Percentiles rank a stretch among this genome's conserved stretches.
phyloP scores from a whole-genome alignment of 129 eudicot species.

The Flaveria bidentis region DNA sequence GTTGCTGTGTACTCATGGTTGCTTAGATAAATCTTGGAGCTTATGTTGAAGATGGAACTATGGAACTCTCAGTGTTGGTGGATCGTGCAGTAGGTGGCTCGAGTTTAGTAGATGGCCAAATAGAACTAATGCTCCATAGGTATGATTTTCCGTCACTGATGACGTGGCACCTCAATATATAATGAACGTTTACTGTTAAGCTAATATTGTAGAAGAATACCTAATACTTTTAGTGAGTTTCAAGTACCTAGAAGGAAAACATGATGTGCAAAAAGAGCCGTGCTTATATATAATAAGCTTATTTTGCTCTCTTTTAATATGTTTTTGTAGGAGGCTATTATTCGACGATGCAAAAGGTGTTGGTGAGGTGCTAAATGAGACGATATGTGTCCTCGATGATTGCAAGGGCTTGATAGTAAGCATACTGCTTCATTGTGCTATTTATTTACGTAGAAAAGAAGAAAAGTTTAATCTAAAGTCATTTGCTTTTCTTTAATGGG shows the following conservation, averaged over 20 bases:
- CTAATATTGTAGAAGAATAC: slow-evolving; percentile 16
- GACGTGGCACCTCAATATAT: not conserved
- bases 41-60: slow-evolving; percentile 70
- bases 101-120: slow-evolving; percentile 85
- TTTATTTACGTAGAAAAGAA: not conserved
- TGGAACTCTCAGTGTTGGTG: slow-evolving; percentile 85
- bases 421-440: slow-evolving; percentile 8
- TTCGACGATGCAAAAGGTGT: slow-evolving; percentile 89
- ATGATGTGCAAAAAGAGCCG: not conserved
- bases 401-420: slow-evolving; percentile 88
- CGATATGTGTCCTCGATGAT: slow-evolving; percentile 58
- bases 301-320: slow-evolving; percentile 13
- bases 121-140: slow-evolving; percentile 98
- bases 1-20: slow-evolving; percentile 14
- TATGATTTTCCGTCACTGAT: slow-evolving; percentile 23
- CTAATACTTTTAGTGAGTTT: not conserved
- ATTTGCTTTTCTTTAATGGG: not conserved
- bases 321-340: slow-evolving; percentile 67
- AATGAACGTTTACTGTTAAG: not conserved
- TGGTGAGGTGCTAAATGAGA: slow-evolving; percentile 93
- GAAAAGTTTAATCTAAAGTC: not conserved
- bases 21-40: slow-evolving; percentile 85
- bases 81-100: slow-evolving; percentile 98
- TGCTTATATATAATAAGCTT: slow-evolving; percentile 7
- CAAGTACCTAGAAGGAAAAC: not conserved